Conservation (phyloP, 345 rosid genomes). For the Citrus glauca region DNA sequence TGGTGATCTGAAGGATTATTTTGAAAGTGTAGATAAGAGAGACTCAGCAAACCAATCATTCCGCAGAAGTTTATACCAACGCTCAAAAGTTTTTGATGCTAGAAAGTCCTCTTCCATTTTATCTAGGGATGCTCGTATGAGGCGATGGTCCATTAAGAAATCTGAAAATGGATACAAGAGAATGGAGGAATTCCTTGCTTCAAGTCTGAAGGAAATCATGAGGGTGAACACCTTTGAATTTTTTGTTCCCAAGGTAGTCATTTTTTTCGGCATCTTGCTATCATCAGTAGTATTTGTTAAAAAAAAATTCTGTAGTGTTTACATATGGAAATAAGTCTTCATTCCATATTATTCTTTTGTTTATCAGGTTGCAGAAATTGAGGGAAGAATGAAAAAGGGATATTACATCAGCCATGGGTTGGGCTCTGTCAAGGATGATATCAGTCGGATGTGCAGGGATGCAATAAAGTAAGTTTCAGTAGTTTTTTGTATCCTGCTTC, state of each 20-base stretch:
- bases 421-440: constrained; percentile 87
- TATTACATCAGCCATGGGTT: constrained; percentile 84
- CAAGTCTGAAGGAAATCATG: constrained; percentile 89
- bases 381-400: constrained; percentile 76
- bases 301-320: not conserved
- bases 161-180: constrained; percentile 82
- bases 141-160: constrained; percentile 91
- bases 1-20: constrained; percentile 91
- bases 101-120: constrained; percentile 83
- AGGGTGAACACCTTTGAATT: constrained; percentile 82
- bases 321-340: constrained; percentile 13
- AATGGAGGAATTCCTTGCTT: constrained; percentile 90
- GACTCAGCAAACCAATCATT: constrained; percentile 86
- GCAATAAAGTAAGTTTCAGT: constrained; percentile 77
- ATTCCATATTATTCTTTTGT: constrained; percentile 16
- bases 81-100: constrained; percentile 93
- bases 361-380: constrained; percentile 81
- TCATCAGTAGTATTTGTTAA: not conserved
- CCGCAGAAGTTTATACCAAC: constrained; percentile 80
- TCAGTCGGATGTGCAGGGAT: constrained; percentile 96
- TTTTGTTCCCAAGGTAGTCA: constrained; percentile 78
- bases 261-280: not conserved
- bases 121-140: constrained; percentile 94
- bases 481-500: not conserved
- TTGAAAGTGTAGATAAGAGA: constrained; percentile 88